These are phyloP conservation scores for Macrolepiota dolichaula DNA, from an alignment of 768 basidiomycete genomes.

Conservation along the genomic window DNA sequence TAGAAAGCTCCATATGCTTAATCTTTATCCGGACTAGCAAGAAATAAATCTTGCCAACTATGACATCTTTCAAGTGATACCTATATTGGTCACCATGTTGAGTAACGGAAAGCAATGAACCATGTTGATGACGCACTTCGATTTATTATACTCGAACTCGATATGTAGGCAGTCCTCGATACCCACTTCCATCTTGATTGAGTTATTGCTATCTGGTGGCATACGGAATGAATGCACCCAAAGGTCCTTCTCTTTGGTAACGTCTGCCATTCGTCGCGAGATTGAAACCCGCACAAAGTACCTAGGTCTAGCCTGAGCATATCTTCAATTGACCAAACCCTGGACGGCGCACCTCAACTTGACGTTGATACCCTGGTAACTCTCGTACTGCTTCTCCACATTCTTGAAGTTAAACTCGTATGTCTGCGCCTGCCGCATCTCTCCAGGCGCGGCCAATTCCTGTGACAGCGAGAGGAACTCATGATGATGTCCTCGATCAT, in stretches of 20 bases:
- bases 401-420: slow-evolving; percentile 99
- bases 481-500: slow-evolving; percentile 96
- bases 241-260: slow-evolving; percentile 87
- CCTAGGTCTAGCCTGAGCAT: slow-evolving; percentile 38
- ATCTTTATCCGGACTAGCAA: slow-evolving; percentile 98
- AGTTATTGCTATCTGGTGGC: slow-evolving; percentile 97
- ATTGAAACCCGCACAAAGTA: slow-evolving; percentile 92
- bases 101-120: not conserved
- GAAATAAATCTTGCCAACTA: slow-evolving; percentile 99
- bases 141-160: slow-evolving; percentile 99
- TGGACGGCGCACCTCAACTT: slow-evolving; percentile 73
- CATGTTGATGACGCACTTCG: slow-evolving; percentile 64
- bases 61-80: slow-evolving; percentile 98
- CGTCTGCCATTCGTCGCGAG: slow-evolving; percentile 89
- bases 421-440: slow-evolving; percentile 94
- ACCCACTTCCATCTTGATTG: slow-evolving; percentile 99
- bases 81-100: slow-evolving; percentile 35
- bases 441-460: slow-evolving; percentile 93
- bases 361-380: slow-evolving; percentile 97
- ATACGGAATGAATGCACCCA: slow-evolving; percentile 99
- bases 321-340: not conserved
- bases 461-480: slow-evolving; percentile 96
- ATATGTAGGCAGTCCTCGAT: slow-evolving; percentile 99
- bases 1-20: slow-evolving; percentile 99
- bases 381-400: slow-evolving; percentile 98